Conservation (phyloP, 177 flowering plant genomes). For the Telopea speciosissima region DNA sequence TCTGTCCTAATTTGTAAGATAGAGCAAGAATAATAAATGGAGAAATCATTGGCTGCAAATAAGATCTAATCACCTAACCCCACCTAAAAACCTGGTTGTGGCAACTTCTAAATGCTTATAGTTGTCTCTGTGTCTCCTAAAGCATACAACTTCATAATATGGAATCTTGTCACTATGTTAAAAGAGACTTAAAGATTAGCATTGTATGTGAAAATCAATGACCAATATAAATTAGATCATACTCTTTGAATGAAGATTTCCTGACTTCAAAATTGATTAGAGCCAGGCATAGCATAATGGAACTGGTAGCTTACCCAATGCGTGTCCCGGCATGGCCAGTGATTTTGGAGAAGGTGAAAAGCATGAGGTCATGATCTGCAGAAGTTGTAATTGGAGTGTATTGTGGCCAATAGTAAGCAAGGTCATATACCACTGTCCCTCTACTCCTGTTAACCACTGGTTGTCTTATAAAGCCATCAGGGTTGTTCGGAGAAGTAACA, state of each 20-base stretch:
- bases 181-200: too few species aligned
- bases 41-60: too few species aligned
- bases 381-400: slow-evolving; percentile 62
- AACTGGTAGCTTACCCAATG: slow-evolving; percentile 50
- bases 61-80: too few species aligned
- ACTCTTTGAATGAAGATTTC: neutral
- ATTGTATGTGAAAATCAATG: too few species aligned
- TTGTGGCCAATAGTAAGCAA: slow-evolving; percentile 97
- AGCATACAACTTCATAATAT: too few species aligned
- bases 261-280: neutral
- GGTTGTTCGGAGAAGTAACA: slow-evolving; percentile 89
- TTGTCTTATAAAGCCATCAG: slow-evolving; percentile 62
- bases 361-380: slow-evolving; percentile 75
- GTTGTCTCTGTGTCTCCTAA: neutral
- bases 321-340: slow-evolving; percentile 93
- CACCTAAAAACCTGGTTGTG: too few species aligned
- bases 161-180: too few species aligned
- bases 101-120: too few species aligned
- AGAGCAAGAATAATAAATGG: too few species aligned
- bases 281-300: neutral
- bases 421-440: slow-evolving; percentile 62
- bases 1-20: too few species aligned
- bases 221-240: too few species aligned
- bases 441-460: slow-evolving; percentile 49
- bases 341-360: slow-evolving; percentile 81